Percentiles rank a stretch among this genome's conserved stretches.
These are phyloP conservation scores for Geranium rotundifolium DNA, from an alignment of 345 rosid species.

Conservation along the genomic window DNA sequence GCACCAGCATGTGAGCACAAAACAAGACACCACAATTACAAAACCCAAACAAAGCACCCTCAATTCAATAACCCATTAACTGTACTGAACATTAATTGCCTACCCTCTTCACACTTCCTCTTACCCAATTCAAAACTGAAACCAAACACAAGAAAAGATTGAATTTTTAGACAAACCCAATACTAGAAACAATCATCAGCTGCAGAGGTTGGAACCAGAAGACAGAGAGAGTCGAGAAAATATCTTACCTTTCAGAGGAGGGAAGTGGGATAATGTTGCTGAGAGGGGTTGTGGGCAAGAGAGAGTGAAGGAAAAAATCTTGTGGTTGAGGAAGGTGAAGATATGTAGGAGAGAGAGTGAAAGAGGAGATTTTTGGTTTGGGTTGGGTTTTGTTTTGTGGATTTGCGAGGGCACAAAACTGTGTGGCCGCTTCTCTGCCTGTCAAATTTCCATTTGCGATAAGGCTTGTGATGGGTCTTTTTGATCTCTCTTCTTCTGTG, in stretches of 20 bases:
- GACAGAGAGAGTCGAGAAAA: not conserved
- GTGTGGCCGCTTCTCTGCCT: conserved; percentile 68
- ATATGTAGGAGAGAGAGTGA: not conserved
- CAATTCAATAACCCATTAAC: not conserved
- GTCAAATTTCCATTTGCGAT: conserved; percentile 15
- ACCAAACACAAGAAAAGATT: not conserved
- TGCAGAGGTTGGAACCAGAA: not conserved
- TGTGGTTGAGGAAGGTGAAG: conserved; percentile 4
- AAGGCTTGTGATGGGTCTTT: not conserved
- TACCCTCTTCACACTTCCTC: not conserved
- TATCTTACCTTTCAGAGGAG: conserved; percentile 3
- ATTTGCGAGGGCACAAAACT: conserved; percentile 5
- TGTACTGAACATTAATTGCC: not conserved
- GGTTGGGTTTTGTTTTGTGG: not conserved
- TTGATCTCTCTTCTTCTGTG: not conserved
- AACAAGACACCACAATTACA: conserved; percentile 6
- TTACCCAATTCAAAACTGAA: not conserved
- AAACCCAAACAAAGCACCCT: conserved; percentile 1
- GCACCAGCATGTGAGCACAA: conserved; percentile 9
- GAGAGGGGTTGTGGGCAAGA: conserved; percentile 6
- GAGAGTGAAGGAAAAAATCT: conserved; percentile 6
- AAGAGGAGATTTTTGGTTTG: not conserved
- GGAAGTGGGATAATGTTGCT: not conserved
- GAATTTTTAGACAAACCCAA: not conserved
- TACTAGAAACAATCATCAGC: not conserved